Evolutionary conservation across 176 grass and related monocot genomes (phyloP), one percentile per base, ranked within the genome.

Genomic region (Aegilops bicornis): DNA sequence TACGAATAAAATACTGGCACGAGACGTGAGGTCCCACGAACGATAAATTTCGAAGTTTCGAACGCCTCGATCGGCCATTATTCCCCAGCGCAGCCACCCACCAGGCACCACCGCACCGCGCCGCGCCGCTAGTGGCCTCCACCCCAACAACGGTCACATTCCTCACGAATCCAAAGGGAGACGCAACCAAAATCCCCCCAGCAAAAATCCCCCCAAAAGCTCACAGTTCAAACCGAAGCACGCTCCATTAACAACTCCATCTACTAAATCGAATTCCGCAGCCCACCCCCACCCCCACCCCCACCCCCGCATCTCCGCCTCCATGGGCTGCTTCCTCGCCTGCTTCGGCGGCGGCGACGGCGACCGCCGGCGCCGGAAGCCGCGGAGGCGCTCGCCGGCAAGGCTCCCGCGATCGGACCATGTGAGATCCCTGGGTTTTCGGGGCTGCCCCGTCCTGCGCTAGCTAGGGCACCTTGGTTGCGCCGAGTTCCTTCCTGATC

Each of bases 281-380:
- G 36, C 13, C 22, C 7, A 3, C 9, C 8, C 84, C 19, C 42
- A 43, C 42, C 42, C 14, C 47, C 14, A 47, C 12, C 39, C 13
- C 22, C 7, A 3, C 9, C 14, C 47, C 48, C 80, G 24, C 56
- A 64, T 40, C 88, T 60, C 45, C 77, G 79, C 40, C n/a, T 79
- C 85, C 64, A 98, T 98, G 96, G 93, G 90, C 67, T 98, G 96
- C 86, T 98, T 98, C 86, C 92, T 91, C 56, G 86, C 86, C 70
- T 98, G 96, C 91, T 98, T 98, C 82, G 91, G 91, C 47, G 88
- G 84, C 50, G 39, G 77, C 80, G 91, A 86, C 45, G 84, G 82
- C 59, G 48, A 82, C 52, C 86, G 65, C 64, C 50, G 86, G 67
- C 66, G 79, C 23, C 56, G 47, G 47, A 80, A 67, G 43, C 58